phyloP scores from a whole-genome alignment of 164 flowering plant genomes.

The Aristolochia contorta region DNA sequence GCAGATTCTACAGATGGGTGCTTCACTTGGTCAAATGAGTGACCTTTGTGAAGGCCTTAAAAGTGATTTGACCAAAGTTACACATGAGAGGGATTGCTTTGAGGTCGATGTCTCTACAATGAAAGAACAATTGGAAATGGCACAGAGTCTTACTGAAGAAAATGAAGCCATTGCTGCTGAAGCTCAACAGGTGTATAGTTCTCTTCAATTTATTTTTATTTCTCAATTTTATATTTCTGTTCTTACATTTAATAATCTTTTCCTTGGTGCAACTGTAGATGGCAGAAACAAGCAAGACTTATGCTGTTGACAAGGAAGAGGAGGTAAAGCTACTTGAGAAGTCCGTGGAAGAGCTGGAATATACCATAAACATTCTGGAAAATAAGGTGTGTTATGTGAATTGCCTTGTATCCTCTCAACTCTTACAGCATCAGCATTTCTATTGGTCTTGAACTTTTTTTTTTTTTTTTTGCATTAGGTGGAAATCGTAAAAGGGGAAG shows the following conservation, averaged over 20 bases:
- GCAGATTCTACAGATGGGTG: slow-evolving; percentile 44
- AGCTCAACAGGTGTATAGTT: slow-evolving; percentile 56
- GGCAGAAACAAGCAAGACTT: slow-evolving; percentile 50
- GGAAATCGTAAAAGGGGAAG: slow-evolving; percentile 76
- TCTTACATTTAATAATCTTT: background rate
- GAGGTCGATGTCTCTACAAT: slow-evolving; percentile 29
- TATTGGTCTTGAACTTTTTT: background rate
- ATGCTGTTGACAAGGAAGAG: slow-evolving; percentile 78
- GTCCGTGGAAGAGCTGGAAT: slow-evolving; percentile 90
- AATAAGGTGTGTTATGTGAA: slow-evolving; percentile 47
- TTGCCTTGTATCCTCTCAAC: background rate
- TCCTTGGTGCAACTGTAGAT: slow-evolving; percentile 25
- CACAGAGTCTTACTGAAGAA: slow-evolving; percentile 50
- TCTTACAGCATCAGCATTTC: background rate
- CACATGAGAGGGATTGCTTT: slow-evolving; percentile 45
- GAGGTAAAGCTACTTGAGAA: slow-evolving; percentile 80
- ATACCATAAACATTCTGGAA: slow-evolving; percentile 74
- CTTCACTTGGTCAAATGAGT: slow-evolving; percentile 37
- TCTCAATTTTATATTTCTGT: background rate
- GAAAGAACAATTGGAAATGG: slow-evolving; percentile 56
- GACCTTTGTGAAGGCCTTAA: slow-evolving; percentile 33
- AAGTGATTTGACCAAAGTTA: slow-evolving; percentile 32
- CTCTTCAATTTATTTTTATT: background rate
- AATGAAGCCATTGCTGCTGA: slow-evolving; percentile 63
- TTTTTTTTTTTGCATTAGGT: slow-evolving; percentile 28